Conservation (phyloP, 2,329 filamentous ascomycete genomes). For the Dothiorella sarmentorum region DNA sequence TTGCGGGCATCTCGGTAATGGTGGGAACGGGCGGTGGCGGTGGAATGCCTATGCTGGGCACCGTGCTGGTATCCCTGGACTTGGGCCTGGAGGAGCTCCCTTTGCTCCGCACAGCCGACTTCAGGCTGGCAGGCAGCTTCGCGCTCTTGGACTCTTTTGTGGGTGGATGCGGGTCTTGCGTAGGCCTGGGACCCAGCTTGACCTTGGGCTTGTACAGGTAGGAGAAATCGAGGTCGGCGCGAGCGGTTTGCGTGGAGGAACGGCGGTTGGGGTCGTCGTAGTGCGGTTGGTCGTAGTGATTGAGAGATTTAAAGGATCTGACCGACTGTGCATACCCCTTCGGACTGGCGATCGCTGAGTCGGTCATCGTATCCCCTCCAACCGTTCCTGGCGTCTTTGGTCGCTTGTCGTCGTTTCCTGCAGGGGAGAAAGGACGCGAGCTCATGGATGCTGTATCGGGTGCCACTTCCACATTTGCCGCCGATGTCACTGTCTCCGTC, state of each 20-base stretch:
- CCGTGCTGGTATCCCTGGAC: constrained; percentile 31
- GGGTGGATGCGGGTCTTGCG: constrained; percentile 56
- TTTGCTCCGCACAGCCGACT: constrained; percentile 39
- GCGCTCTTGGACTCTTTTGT: constrained; percentile 62
- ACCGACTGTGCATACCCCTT: constrained; percentile 19
- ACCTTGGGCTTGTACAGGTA: constrained; percentile 70
- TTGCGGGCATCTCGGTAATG: constrained; percentile 32
- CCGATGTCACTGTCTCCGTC: constrained; percentile 8
- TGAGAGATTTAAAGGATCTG: constrained; percentile 18
- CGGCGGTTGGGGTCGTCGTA: constrained; percentile 38
- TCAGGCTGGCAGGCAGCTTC: constrained; percentile 76
- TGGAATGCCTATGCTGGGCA: constrained; percentile 31
- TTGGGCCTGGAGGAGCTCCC: constrained; percentile 29
- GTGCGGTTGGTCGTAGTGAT: constrained; percentile 15
- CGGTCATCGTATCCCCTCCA: constrained; percentile 11
- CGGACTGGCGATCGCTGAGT: constrained; percentile 25
- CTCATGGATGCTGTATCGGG: constrained; percentile 9
- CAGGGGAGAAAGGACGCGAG: constrained; percentile 9
- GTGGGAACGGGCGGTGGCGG: constrained; percentile 35
- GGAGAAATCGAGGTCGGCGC: constrained; percentile 43
- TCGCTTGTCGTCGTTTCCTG: constrained; percentile 5
- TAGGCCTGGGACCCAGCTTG: constrained; percentile 80
- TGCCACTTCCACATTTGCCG: constrained; percentile 16
- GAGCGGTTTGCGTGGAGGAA: constrained; percentile 41
- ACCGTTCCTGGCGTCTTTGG: constrained; percentile 12